Conservation (phyloP, 441 rosid genomes). For the Croton setiger region DNA sequence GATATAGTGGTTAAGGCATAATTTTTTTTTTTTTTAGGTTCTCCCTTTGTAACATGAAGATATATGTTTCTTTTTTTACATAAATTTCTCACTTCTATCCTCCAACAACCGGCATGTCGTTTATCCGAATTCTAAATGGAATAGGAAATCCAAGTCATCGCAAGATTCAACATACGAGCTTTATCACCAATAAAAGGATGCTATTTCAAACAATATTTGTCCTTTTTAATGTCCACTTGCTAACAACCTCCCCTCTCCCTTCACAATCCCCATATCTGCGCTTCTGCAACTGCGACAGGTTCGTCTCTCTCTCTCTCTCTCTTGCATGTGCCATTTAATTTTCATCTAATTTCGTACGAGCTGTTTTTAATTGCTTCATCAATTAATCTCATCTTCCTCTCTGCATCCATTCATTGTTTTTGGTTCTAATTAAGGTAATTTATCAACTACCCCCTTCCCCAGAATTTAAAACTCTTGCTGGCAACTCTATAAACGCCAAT, state of each 20-base stretch:
- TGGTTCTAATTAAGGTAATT: background rate
- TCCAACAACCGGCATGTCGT: too few relatives aligned
- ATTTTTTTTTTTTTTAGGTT: too few relatives aligned
- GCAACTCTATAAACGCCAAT: background rate
- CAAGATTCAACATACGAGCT: background rate
- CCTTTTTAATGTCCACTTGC: background rate
- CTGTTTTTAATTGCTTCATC: background rate
- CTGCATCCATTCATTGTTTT: background rate
- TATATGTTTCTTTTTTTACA: too few relatives aligned
- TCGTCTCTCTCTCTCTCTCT: background rate
- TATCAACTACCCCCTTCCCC: background rate
- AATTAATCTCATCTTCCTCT: background rate
- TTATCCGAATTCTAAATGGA: too few relatives aligned
- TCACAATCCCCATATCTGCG: background rate
- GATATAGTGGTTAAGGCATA: too few relatives aligned
- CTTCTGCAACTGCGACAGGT: slow-evolving; percentile 11
- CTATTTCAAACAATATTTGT: background rate
- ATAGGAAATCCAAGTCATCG: background rate
- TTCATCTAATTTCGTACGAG: background rate
- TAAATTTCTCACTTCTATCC: too few relatives aligned
- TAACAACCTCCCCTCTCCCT: too few relatives aligned
- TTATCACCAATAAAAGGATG: background rate
- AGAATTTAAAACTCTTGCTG: background rate
- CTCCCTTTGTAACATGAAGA: too few relatives aligned
- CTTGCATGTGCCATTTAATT: background rate